Percentiles rank a stretch among this genome's conserved stretches.
Evolutionary conservation across 805 yeast genomes (phyloP).

Genomic region (Yarrowia sp.): DNA sequence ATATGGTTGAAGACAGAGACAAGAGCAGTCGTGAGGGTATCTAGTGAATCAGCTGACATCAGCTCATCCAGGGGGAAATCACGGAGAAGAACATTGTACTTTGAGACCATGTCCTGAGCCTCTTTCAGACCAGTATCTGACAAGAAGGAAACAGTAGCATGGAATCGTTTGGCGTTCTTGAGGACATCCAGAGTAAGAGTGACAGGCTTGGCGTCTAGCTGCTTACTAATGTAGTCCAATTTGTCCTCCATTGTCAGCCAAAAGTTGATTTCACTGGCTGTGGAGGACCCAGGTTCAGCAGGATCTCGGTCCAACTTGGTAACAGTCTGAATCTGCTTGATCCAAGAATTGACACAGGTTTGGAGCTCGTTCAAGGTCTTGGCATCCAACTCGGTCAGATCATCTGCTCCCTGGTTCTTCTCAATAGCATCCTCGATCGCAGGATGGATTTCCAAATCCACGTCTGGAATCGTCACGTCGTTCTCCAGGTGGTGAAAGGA

Average conservation of each 20-base stretch:
- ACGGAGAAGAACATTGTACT: slow-evolving; percentile 67
- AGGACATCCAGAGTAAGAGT: slow-evolving; percentile 65
- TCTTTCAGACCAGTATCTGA: slow-evolving; percentile 74
- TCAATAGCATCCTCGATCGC: slow-evolving; percentile 54
- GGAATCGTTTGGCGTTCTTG: slow-evolving; percentile 76
- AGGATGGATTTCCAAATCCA: slow-evolving; percentile 61
- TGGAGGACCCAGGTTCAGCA: slow-evolving; percentile 58
- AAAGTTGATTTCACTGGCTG: slow-evolving; percentile 71
- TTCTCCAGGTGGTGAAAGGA: slow-evolving; percentile 74
- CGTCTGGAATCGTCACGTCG: slow-evolving; percentile 70
- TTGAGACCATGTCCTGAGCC: slow-evolving; percentile 58
- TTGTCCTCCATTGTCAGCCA: slow-evolving; percentile 79
- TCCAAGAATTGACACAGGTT: slow-evolving; percentile 74
- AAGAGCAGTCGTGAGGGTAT: slow-evolving; percentile 56
- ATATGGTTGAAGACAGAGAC: slow-evolving; percentile 63
- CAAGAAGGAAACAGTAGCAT: slow-evolving; percentile 73
- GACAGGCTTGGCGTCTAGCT: slow-evolving; percentile 63
- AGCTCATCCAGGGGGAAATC: slow-evolving; percentile 75
- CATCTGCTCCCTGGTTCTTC: slow-evolving; percentile 47
- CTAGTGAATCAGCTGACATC: slow-evolving; percentile 56
- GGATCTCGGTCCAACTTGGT: slow-evolving; percentile 63
- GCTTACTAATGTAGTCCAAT: slow-evolving; percentile 61
- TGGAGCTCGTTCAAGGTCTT: slow-evolving; percentile 73
- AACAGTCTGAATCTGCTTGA: slow-evolving; percentile 63
- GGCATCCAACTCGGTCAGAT: slow-evolving; percentile 54